These are phyloP conservation scores for Podila verticillata DNA, from an alignment of 192 early-diverging fungal species.

Conservation along the genomic window DNA sequence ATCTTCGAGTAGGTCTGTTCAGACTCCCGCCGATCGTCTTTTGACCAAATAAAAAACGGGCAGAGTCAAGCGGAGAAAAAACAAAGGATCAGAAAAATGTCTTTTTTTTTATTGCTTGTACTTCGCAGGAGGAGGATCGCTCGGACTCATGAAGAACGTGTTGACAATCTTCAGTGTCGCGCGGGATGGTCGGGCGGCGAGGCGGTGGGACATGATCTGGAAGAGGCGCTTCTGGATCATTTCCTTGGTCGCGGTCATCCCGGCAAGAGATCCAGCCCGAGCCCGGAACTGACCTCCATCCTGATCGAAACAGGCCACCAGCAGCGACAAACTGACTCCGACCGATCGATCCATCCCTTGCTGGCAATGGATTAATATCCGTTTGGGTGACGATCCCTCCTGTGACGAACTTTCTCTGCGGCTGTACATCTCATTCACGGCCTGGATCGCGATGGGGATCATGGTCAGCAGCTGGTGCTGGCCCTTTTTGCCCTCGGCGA, in stretches of 20 bases:
- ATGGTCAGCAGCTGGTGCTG: constrained; percentile 67
- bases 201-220: constrained; percentile 69
- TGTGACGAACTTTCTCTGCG: constrained; percentile 16
- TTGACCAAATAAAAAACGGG: background rate
- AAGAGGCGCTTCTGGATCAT: constrained; percentile 72
- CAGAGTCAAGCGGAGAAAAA: no score
- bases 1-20: background rate
- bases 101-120: constrained; percentile 13
- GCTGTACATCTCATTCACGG: constrained; percentile 53
- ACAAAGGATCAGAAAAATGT: no score
- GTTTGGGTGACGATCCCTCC: background rate
- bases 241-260: constrained; percentile 60
- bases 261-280: constrained; percentile 14
- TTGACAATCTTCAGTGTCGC: constrained; percentile 84
- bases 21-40: background rate
- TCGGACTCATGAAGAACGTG: constrained; percentile 71
- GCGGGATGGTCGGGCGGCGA: constrained; percentile 75
- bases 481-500: constrained; percentile 92
- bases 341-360: constrained; percentile 87
- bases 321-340: constrained; percentile 75
- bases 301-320: constrained; percentile 68
- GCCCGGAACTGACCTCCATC: constrained; percentile 4
- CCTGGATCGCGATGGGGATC: constrained; percentile 68
- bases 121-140: constrained; percentile 40
- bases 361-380: constrained; percentile 80